Conservation (phyloP, 2,329 filamentous ascomycete species). For the Cercospora sesami region DNA sequence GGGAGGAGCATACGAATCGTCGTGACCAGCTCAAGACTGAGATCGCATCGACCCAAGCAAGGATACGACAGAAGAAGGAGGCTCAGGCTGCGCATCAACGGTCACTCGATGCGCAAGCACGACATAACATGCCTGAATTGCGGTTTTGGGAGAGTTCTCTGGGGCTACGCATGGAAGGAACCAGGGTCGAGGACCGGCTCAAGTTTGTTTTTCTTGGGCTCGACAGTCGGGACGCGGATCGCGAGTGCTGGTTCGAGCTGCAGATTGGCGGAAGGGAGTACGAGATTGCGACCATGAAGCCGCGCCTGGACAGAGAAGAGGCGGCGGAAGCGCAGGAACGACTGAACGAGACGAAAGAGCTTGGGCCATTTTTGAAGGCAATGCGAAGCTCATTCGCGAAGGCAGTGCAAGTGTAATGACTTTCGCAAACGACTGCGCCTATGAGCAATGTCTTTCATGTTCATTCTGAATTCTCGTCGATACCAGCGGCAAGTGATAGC, state of each 20-base stretch:
- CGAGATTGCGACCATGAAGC: conserved; percentile 75
- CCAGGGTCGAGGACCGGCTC: conserved; percentile 68
- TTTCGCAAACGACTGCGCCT: background rate
- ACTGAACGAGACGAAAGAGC: conserved; percentile 77
- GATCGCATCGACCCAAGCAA: conserved; percentile 65
- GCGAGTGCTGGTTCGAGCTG: conserved; percentile 91
- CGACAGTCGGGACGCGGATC: conserved; percentile 81
- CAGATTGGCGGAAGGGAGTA: conserved; percentile 80
- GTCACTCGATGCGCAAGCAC: conserved; percentile 77
- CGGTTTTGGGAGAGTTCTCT: conserved; percentile 95
- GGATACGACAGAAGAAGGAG: conserved; percentile 69
- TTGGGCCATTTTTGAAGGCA: conserved; percentile 72
- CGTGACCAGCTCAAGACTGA: conserved; percentile 58
- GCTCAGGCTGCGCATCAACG: conserved; percentile 70
- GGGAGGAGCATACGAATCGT: conserved; percentile 55
- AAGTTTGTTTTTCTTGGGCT: conserved; percentile 89
- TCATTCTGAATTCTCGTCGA: no score
- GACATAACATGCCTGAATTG: conserved; percentile 88
- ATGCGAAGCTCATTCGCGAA: conserved; percentile 76
- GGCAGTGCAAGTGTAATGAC: conserved; percentile 40
- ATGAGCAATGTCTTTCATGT: background rate
- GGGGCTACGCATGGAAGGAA: conserved; percentile 85
- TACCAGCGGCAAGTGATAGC: background rate
- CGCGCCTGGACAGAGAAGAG: conserved; percentile 76
- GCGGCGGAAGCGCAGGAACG: conserved; percentile 74